Evolutionary conservation across 345 rosid species (phyloP).

Genomic region (Bruguiera parviflora): DNA sequence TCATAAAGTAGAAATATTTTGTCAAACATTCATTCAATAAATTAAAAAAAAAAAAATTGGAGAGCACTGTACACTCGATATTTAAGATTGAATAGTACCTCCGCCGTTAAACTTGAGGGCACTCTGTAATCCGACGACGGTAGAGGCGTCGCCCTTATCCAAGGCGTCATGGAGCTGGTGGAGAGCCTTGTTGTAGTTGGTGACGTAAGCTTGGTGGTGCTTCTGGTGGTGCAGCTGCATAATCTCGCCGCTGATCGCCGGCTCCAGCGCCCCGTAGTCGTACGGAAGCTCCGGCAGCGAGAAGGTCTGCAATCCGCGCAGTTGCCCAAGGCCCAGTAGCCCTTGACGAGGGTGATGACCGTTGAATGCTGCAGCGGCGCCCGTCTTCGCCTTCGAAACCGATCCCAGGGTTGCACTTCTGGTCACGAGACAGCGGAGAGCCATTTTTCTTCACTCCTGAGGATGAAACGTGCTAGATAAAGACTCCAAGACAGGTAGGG

Average conservation of each 20-base stretch:
- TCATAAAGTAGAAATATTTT: no score
- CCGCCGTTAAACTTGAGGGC: conserved; percentile 98
- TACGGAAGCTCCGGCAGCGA: conserved; percentile 89
- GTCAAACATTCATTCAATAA: no score
- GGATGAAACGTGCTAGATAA: neutral
- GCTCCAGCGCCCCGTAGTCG: conserved; percentile 86
- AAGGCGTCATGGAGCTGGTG: conserved; percentile 74
- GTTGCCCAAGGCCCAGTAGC: neutral
- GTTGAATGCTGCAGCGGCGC: no score
- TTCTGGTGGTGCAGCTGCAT: conserved; percentile 99
- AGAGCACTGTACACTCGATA: no score
- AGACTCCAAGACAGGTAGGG: no score
- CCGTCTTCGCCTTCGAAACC: no score
- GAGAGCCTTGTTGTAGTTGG: conserved; percentile 84
- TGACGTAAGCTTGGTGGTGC: conserved; percentile 84
- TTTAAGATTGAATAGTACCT: conserved; percentile 32
- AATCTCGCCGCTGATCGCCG: conserved; percentile 85
- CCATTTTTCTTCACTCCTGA: conserved; percentile 39
- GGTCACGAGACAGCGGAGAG: conserved; percentile 40
- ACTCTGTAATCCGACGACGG: conserved; percentile 71
- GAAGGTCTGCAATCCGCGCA: conserved; percentile 54
- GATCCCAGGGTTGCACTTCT: no score
- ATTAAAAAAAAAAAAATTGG: no score
- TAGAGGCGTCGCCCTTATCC: conserved; percentile 59
- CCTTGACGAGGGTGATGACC: no score